Conservation (phyloP, 805 yeast species). For the Wickerhamomyces bovis region DNA sequence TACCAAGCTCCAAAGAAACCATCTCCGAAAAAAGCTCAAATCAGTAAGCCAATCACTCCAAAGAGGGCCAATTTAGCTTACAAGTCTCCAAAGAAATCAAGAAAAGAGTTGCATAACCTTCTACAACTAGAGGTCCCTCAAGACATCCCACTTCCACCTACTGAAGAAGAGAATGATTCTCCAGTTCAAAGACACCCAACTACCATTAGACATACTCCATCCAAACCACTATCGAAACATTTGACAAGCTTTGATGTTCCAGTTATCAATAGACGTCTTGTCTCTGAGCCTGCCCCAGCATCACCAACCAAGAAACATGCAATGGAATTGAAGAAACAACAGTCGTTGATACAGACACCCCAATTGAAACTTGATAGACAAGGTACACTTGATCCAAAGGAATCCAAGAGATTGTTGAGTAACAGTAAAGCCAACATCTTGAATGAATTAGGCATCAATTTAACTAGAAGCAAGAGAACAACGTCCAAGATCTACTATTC, state of each 20-base stretch:
- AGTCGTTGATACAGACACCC: background rate
- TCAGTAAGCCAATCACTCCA: background rate
- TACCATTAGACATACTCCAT: background rate
- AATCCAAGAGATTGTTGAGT: conserved; percentile 13
- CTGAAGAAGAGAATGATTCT: background rate
- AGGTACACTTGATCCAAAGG: conserved; percentile 22
- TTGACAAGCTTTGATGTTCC: conserved; percentile 10
- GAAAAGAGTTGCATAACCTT: background rate
- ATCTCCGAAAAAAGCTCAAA: conserved; percentile 3
- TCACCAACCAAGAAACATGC: conserved; percentile 9
- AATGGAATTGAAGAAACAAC: background rate
- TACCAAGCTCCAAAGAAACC: conserved; percentile 10
- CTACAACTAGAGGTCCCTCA: background rate
- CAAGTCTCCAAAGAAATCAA: conserved; percentile 5
- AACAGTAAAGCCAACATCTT: conserved; percentile 17
- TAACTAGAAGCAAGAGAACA: conserved; percentile 13
- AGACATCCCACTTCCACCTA: background rate
- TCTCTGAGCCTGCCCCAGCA: conserved; percentile 15
- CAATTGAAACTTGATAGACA: background rate
- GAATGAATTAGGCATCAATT: conserved; percentile 19
- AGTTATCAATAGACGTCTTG: conserved; percentile 10
- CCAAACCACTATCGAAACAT: conserved; percentile 11
- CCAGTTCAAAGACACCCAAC: conserved; percentile 3
- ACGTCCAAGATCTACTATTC: conserved; percentile 22
- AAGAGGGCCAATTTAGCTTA: background rate